Evolutionary conservation across 495 filamentous ascomycete species (phyloP).

Genomic region (Aspergillus asperescens): DNA sequence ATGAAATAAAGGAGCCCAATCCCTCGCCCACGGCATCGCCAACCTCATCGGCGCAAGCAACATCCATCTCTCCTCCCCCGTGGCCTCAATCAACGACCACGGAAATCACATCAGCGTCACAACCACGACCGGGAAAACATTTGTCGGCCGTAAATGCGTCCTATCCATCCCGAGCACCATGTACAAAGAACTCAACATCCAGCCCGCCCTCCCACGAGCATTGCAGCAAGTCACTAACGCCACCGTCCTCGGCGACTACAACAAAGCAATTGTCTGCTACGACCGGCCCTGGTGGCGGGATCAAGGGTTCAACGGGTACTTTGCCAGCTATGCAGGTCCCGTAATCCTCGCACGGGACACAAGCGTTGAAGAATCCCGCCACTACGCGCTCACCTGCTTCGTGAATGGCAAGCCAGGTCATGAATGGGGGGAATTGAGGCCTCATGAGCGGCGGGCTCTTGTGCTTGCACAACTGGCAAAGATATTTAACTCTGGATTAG

Average conservation of each 20-base stretch:
- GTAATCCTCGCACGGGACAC: conserved; percentile 37
- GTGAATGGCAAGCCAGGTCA: conserved; percentile 27
- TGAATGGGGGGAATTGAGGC: conserved; percentile 18
- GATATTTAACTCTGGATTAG: conserved; percentile 3
- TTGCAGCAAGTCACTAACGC: conserved; percentile 12
- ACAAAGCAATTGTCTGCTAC: conserved; percentile 33
- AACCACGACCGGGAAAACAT: neutral
- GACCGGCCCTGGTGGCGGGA: conserved; percentile 37
- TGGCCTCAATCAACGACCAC: conserved; percentile 8
- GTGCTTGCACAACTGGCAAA: conserved; percentile 3
- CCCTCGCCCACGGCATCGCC: conserved; percentile 16
- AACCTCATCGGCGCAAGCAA: conserved; percentile 17
- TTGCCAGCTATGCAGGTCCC: conserved; percentile 28
- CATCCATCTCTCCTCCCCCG: conserved; percentile 22
- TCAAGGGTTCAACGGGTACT: conserved; percentile 28
- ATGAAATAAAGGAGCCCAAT: conserved; percentile 28
- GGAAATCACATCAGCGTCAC: neutral
- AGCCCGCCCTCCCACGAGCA: conserved; percentile 18
- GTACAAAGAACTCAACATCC: conserved; percentile 32
- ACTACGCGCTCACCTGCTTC: conserved; percentile 39
- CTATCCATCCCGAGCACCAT: conserved; percentile 30
- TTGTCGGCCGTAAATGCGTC: conserved; percentile 33
- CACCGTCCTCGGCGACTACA: conserved; percentile 31
- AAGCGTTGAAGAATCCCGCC: conserved; percentile 22
- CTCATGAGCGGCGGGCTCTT: conserved; percentile 12